Evolutionary conservation across 352 stramenopile species (phyloP), one percentile per base, ranked within the genome.

Genomic region (Aphanomyces cochlioides): DNA sequence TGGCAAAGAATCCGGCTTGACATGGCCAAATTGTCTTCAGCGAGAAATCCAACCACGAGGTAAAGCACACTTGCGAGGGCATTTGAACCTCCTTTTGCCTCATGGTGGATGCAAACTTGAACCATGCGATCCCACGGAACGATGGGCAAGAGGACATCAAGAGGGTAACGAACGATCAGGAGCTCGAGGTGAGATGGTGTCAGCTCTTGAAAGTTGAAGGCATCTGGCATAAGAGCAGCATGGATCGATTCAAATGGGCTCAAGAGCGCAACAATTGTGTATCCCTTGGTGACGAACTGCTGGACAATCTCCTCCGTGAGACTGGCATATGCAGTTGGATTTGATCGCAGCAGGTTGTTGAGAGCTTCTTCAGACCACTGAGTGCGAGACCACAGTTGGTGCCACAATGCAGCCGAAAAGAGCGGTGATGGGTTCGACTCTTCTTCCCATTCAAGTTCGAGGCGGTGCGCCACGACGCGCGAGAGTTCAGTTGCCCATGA

Each of bases 41-140:
- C 54, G 6, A 61, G 10, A 39, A 61, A 39, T 7, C 15, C 54
- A 7, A 40, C 13, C 15, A 61, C 54, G 5, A 61, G 6, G n/a
- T 61, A 37, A 12, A 61, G 36, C 28, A 41, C 19, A 39, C 15
- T 61, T 10, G 54, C 37, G 17, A 61, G 34, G 28, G 54, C 54
- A 17, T 61, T 19, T 37, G 28, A 2, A 7, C 28, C 54, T 37
- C 19, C 10, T 12, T n/a, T 8, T 37, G 28, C 28, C 19, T 61
- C 54, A 5, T 8, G 6, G 7, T 37, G 54, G 5, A 40, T 17
- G 54, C 54, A 61, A 12, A 40, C 12, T 10, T 10, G 54, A 37
- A 61, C 54, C 28, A 61, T 10, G 54, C 54, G 54, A 19, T 61
- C 54, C 54, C 54, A 61, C 34, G 54, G 54, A 28, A 61, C 21